Evolutionary conservation across 1,139 yeast species (phyloP).

Genomic region (Scheffersomyces quercinus): DNA sequence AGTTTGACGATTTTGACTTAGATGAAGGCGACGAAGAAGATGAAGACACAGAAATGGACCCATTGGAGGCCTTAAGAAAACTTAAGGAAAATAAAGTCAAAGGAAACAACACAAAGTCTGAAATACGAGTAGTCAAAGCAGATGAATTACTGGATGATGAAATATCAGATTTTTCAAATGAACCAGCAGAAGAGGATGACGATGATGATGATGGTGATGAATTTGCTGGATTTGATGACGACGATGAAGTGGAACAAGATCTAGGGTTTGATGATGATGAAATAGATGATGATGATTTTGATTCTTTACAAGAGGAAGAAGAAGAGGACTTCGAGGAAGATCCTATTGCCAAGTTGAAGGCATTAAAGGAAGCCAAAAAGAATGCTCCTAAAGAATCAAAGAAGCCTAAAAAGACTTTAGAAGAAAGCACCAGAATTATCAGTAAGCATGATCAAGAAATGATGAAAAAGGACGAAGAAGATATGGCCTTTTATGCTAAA

Average conservation of each 20-base stretch:
- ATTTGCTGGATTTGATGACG: slow-evolving; percentile 7
- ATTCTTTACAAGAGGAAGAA: slow-evolving; percentile 16
- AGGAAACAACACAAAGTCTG: background rate
- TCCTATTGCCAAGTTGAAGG: slow-evolving; percentile 22
- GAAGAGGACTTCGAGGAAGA: slow-evolving; percentile 16
- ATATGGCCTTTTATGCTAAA: slow-evolving; percentile 80
- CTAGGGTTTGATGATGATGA: slow-evolving; percentile 9
- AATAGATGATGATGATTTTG: slow-evolving; percentile 12
- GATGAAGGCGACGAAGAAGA: slow-evolving; percentile 2
- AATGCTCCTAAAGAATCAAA: slow-evolving; percentile 7
- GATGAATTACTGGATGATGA: slow-evolving; percentile 29
- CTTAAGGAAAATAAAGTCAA: slow-evolving; percentile 16
- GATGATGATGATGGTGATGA: slow-evolving; percentile 10
- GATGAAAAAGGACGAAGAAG: slow-evolving; percentile 67
- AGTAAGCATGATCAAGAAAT: slow-evolving; percentile 45
- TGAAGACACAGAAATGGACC: slow-evolving; percentile 19
- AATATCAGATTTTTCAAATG: slow-evolving; percentile 1
- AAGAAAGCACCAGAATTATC: slow-evolving; percentile 9
- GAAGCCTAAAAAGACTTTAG: slow-evolving; percentile 13
- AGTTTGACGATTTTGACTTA: slow-evolving; percentile 12
- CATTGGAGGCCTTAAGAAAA: slow-evolving; percentile 22
- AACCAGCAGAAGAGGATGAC: slow-evolving; percentile 4
- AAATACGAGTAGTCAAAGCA: slow-evolving; percentile 25
- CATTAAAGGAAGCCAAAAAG: slow-evolving; percentile 14
- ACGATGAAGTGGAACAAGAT: slow-evolving; percentile 7